phyloP scores from a whole-genome alignment of 2,329 filamentous ascomycete genomes.

The Phyllosticta citriasiana region DNA sequence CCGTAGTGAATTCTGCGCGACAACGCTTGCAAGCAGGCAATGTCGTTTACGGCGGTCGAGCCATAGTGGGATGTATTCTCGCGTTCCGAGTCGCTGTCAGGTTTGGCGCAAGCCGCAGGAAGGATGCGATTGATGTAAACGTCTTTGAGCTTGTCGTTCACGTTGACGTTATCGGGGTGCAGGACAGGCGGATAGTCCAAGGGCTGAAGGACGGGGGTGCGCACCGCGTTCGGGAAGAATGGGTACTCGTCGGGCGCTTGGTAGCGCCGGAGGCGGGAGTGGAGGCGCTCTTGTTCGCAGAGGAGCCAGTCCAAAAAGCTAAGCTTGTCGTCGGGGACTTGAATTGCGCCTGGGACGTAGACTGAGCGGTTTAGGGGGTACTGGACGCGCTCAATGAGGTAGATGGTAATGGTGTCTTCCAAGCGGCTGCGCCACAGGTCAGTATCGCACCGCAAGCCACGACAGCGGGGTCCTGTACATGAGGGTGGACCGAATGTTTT shows the following conservation, averaged over 20 bases:
- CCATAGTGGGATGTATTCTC: conserved; percentile 93
- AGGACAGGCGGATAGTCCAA: conserved; percentile 82
- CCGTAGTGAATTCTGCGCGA: conserved; percentile 92
- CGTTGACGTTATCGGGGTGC: conserved; percentile 78
- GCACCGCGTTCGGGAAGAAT: conserved; percentile 79
- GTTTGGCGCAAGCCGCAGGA: conserved; percentile 70
- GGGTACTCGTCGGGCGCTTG: conserved; percentile 95
- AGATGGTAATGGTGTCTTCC: conserved; percentile 95
- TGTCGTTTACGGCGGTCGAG: conserved; percentile 82
- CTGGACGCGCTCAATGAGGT: conserved; percentile 95
- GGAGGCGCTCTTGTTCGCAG: conserved; percentile 76
- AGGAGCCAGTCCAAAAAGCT: conserved; percentile 95
- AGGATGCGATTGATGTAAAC: conserved; percentile 79
- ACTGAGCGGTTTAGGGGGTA: conserved; percentile 87
- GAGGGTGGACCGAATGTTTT: conserved; percentile 85
- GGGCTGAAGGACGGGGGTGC: conserved; percentile 74
- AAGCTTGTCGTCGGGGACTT: conserved; percentile 58
- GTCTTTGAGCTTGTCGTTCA: conserved; percentile 77
- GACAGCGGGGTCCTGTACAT: conserved; percentile 47
- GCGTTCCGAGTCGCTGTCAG: conserved; percentile 67
- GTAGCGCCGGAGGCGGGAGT: conserved; percentile 89
- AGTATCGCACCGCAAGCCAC: conserved; percentile 5
- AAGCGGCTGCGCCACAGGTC: conserved; percentile 56
- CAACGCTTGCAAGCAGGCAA: conserved; percentile 78
- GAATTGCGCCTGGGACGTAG: conserved; percentile 70